Percentiles rank a stretch among this genome's conserved stretches.
phyloP scores from a whole-genome alignment of 2,329 filamentous ascomycete genomes.

The Shiraia bambusicola region DNA sequence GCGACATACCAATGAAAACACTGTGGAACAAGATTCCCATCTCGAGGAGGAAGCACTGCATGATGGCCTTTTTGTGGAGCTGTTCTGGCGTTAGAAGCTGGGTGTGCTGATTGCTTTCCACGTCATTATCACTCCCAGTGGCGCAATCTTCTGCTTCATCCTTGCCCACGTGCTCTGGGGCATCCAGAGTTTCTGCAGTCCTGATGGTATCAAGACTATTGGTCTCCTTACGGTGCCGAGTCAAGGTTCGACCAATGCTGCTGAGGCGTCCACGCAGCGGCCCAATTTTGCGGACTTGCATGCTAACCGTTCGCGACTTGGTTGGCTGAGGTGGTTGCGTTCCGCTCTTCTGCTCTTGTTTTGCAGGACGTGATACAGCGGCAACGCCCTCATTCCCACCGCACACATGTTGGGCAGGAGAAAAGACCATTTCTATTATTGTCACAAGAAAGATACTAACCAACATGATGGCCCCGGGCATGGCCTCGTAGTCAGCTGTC shows the following conservation, averaged over 20 bases:
- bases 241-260: slow-evolving; percentile 35
- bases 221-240: slow-evolving; percentile 28
- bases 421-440: slow-evolving; percentile 61
- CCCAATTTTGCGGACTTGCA: slow-evolving; percentile 28
- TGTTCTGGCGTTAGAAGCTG: slow-evolving; percentile 22
- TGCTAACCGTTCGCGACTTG: slow-evolving; percentile 21
- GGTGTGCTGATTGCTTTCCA: slow-evolving; percentile 19
- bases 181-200: slow-evolving; percentile 35
- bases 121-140: slow-evolving; percentile 27
- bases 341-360: slow-evolving; percentile 6
- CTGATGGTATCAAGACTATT: slow-evolving; percentile 44
- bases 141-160: slow-evolving; percentile 25
- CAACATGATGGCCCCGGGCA: slow-evolving; percentile 66
- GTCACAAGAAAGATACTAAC: slow-evolving; percentile 61
- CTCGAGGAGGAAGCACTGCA: slow-evolving; percentile 51
- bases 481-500: slow-evolving; percentile 59
- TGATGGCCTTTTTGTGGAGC: slow-evolving; percentile 30
- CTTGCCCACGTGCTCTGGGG: slow-evolving; percentile 44
- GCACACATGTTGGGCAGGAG: slow-evolving; percentile 58
- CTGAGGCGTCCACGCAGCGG: slow-evolving; percentile 24
- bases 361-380: slow-evolving; percentile 20
- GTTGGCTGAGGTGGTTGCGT: slow-evolving; percentile 5
- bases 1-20: slow-evolving; percentile 63
- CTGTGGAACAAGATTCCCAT: slow-evolving; percentile 65
- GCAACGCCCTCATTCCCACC: slow-evolving; percentile 50